These are phyloP conservation scores for Aeschynomene evenia DNA, from an alignment of 306 rosid genomes.

Conservation along the genomic window DNA sequence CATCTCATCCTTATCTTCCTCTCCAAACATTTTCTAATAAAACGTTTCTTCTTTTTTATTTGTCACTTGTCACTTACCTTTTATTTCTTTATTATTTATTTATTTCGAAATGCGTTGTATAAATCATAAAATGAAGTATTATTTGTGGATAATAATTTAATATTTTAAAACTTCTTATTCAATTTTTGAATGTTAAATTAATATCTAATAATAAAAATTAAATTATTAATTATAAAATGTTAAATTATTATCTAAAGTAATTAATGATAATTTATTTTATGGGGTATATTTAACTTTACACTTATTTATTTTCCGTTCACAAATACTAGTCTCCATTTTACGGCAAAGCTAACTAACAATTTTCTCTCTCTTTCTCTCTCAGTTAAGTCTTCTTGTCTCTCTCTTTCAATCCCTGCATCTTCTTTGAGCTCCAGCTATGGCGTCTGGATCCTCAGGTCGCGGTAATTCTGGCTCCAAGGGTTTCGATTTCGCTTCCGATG, in stretches of 20 bases:
- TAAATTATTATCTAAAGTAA: no score
- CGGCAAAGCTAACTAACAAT: constrained; percentile 35
- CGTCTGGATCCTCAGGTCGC: constrained; percentile 90
- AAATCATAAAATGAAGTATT: no score
- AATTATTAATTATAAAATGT: no score
- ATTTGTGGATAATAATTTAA: no score
- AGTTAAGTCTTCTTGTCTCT: background rate
- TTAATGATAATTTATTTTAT: no score
- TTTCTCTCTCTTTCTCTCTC: background rate
- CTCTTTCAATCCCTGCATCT: constrained; percentile 22
- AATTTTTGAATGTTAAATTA: no score
- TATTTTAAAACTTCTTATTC: no score
- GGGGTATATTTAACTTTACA: no score
- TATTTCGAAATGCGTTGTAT: no score
- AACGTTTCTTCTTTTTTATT: background rate
- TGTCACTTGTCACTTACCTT: background rate
- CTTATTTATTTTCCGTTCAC: background rate
- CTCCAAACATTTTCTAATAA: background rate
- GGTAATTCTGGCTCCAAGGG: constrained; percentile 69
- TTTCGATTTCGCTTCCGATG: constrained; percentile 84
- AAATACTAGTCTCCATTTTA: constrained; percentile 39
- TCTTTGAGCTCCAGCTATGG: constrained; percentile 52
- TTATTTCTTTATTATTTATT: background rate
- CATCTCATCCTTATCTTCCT: constrained; percentile 47
- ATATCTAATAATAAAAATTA: no score